These are phyloP conservation scores for Alternaria alternata DNA, from an alignment of 2,329 filamentous ascomycete species.

Conservation along the genomic window DNA sequence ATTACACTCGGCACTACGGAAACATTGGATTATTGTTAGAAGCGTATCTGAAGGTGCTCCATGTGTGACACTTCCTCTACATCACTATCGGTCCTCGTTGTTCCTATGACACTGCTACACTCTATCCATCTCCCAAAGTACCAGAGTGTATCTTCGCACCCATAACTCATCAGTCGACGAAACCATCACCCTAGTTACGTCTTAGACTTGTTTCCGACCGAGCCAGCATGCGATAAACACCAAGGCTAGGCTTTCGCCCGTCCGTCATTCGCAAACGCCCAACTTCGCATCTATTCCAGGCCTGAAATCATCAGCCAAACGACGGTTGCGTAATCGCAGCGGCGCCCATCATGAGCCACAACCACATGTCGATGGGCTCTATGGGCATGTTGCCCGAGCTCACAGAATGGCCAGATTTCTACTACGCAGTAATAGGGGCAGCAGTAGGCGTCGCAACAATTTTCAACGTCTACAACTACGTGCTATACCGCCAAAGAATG, in stretches of 20 bases:
- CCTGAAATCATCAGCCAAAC: slow-evolving; percentile 20
- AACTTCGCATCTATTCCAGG: neutral
- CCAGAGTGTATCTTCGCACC: neutral
- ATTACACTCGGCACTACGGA: slow-evolving; percentile 17
- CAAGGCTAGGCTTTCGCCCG: neutral
- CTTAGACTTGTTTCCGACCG: neutral
- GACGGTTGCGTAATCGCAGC: slow-evolving; percentile 5
- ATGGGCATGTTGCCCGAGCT: slow-evolving; percentile 58
- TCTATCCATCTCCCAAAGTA: neutral
- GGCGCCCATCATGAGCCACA: slow-evolving; percentile 35
- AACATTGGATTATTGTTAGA: slow-evolving; percentile 20
- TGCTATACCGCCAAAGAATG: slow-evolving; percentile 62
- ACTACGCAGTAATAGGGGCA: slow-evolving; percentile 61
- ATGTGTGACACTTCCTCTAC: neutral
- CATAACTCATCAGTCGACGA: neutral
- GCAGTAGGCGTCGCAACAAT: slow-evolving; percentile 55
- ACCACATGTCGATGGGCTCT: slow-evolving; percentile 43
- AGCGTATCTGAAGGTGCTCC: slow-evolving; percentile 20
- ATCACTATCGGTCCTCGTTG: neutral
- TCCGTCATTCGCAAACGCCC: neutral
- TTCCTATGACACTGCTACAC: slow-evolving; percentile 5
- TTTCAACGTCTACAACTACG: slow-evolving; percentile 57
- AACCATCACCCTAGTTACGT: neutral
- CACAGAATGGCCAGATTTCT: slow-evolving; percentile 60
- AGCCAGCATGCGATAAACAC: slow-evolving; percentile 15